Percentiles rank a stretch among this genome's conserved stretches.
These are phyloP conservation scores for Favolaschia claudopus DNA, from an alignment of 768 basidiomycete species.

Conservation along the genomic window DNA sequence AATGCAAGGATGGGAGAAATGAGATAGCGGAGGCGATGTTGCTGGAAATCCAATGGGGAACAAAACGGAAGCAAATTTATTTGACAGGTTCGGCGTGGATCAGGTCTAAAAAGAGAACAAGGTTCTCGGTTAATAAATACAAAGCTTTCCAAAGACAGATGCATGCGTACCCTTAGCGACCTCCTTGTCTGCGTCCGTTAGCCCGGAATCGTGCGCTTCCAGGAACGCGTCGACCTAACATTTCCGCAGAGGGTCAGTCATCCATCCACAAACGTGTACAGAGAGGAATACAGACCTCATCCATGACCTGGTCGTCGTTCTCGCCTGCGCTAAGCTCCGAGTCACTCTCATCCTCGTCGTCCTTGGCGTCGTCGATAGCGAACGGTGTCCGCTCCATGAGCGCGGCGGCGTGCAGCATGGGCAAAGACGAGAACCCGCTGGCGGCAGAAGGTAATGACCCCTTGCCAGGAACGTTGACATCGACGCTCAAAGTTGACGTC, in stretches of 20 bases:
- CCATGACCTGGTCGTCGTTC: slow-evolving; percentile 83
- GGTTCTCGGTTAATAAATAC: slow-evolving; percentile 19
- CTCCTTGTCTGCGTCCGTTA: slow-evolving; percentile 80
- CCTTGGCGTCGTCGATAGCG: slow-evolving; percentile 94
- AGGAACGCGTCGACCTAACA: slow-evolving; percentile 89
- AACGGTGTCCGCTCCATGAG: slow-evolving; percentile 94
- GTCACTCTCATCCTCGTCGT: slow-evolving; percentile 79
- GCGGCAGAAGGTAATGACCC: slow-evolving; percentile 43
- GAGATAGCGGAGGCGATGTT: not conserved
- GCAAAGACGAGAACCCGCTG: slow-evolving; percentile 60
- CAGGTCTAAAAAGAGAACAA: slow-evolving; percentile 50
- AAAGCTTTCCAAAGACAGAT: not conserved
- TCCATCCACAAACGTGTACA: not conserved
- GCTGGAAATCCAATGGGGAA: not conserved
- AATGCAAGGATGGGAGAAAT: slow-evolving; percentile 7
- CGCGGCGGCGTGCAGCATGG: slow-evolving; percentile 79
- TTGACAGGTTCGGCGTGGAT: slow-evolving; percentile 68
- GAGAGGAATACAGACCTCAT: slow-evolving; percentile 66
- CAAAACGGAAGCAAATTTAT: slow-evolving; percentile 32
- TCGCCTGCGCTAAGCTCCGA: slow-evolving; percentile 62
- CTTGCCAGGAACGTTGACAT: slow-evolving; percentile 44
- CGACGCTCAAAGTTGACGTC: slow-evolving; percentile 60
- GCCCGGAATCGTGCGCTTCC: slow-evolving; percentile 89
- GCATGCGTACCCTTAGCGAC: slow-evolving; percentile 71
- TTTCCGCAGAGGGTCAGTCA: not conserved